Conservation (phyloP, 2,329 filamentous ascomycete genomes). For the Aplosporella prunicola region DNA sequence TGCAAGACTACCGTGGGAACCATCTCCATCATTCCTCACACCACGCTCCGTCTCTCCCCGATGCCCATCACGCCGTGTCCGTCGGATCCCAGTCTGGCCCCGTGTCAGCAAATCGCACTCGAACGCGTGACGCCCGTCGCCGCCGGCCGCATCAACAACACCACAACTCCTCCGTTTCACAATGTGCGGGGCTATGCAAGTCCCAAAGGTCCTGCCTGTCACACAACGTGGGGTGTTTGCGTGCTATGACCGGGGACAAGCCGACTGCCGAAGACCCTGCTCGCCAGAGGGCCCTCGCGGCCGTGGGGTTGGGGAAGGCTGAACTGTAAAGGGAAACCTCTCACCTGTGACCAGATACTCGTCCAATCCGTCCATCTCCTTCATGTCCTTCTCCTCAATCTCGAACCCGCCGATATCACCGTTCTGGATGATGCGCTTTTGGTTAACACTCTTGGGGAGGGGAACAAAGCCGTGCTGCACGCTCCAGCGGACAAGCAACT, state of each 20-base stretch:
- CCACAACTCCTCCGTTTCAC: too few relatives aligned
- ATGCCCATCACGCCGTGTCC: constrained; percentile 24
- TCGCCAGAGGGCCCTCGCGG: too few relatives aligned
- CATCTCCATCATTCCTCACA: not conserved
- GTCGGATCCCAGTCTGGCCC: constrained; percentile 39
- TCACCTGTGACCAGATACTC: constrained; percentile 65
- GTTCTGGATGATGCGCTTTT: constrained; percentile 56
- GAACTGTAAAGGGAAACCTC: constrained; percentile 26
- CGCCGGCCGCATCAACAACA: too few relatives aligned
- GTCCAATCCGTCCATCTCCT: constrained; percentile 54
- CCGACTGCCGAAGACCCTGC: too few relatives aligned
- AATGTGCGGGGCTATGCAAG: too few relatives aligned
- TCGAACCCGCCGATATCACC: constrained; percentile 50
- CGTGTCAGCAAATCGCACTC: too few relatives aligned
- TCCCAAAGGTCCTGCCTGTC: too few relatives aligned
- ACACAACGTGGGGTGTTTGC: too few relatives aligned
- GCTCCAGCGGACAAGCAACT: constrained; percentile 70
- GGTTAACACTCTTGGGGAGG: constrained; percentile 61
- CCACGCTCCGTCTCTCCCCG: constrained; percentile 4
- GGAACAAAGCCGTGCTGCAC: constrained; percentile 65
- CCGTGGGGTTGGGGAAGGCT: too few relatives aligned
- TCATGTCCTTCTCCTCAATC: constrained; percentile 55
- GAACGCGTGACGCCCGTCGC: too few relatives aligned
- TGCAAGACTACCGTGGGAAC: not conserved
- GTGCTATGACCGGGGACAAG: too few relatives aligned